Base-by-base conservation (phyloP, 352 stramenopile genomes). In the Phytopythium aichiense region DNA sequence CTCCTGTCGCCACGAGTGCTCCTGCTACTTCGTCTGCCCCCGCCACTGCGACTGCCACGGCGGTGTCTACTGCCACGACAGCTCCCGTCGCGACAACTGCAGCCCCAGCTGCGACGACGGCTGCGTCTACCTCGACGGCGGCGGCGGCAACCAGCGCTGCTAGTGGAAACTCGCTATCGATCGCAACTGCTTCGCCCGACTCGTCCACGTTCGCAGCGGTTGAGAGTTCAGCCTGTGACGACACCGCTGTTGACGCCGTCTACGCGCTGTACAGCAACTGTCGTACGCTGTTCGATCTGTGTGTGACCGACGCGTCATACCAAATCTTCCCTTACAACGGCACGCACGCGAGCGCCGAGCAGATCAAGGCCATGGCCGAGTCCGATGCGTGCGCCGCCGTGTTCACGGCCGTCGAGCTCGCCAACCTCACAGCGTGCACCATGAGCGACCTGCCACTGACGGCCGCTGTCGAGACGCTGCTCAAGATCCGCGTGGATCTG, bases 291-390 rank as follows among this genome's bases (percentile, higher is more conserved):
- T 87, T 87, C 51, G 72, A 85, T 54, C 54, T 83, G 59, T 89
- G 80, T 56, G 76, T 88, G 15, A 53, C 53, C 7, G 76, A 79
- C 25, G 72, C 72, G 12, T 51, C 78, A 46, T 89, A 88, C 67
- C 76, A 84, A 60, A 84, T 89, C 53, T 89, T 85, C 64, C 80
- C 80, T 22, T 85, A 76, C 64, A 61, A 64, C 28, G 80, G 77
- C 7, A 56, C 68, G n/a, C 64, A 77, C n/a, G 74, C 80, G 28
- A 87, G 67, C 7, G 58, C 73, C 51, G n/a, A 56, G 28, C 74
- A 89, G 59, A 74, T 88, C 63, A 62, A 74, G 23, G 64, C 58
- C n/a, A 87, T 89, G 76, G 69, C 66, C 1, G 67, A 72, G 25
- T 79, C 77, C 8, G 59, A 74, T 13, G 73, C 76, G 2, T 89